Base-by-base conservation (phyloP, 305 asterid species). In the Fraxinus paxiana region DNA sequence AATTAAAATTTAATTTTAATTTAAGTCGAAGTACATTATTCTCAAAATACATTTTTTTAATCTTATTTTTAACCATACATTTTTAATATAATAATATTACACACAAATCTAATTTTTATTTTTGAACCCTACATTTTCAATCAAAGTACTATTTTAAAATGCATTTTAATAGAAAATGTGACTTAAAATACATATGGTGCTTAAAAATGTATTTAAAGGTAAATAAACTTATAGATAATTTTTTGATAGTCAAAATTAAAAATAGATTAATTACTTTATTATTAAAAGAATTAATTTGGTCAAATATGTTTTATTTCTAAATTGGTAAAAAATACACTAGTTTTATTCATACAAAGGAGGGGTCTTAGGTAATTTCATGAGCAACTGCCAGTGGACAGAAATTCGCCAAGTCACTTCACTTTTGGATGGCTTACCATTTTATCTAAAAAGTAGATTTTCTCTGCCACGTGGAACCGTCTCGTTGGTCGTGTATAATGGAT, bases 381-480 rank as follows among this genome's bases (percentile, higher is more conserved):
- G 1, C 46, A 67, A 65, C 77, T 82, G 80, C 83, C 56, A 73
- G 37, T 82, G 90, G 90, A 78, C 71, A 74, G 78, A 76, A 89
- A 67, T 75, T 75, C 69, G 82, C 87, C 92, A 82, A 4, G 86
- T 87, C 85, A 28, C 80, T 81, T 63, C 10, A 13, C 22, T 73
- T 34, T 28, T 87, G 82, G 61, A 76, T 78, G 91, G 90, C 84
- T 82, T 73, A 65, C 72, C 67, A 82, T 77, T 75, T 80, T 84
- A 87, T 86, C 88, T 79, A 80, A 61, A 54, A 18, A 79, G 84
- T 35, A 81, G 90, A 87, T 89, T 86, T 85, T 84, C 74, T 12
- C 1, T 77, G 84, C 86, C 85, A 89, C 56, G 72, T 89, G 89
- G 78, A 33, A 28, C 76, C 24, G 5, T 72, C 4, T 76, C 20